Conservation (phyloP, 768 basidiomycete genomes). For the Coprinellus micaceus region DNA sequence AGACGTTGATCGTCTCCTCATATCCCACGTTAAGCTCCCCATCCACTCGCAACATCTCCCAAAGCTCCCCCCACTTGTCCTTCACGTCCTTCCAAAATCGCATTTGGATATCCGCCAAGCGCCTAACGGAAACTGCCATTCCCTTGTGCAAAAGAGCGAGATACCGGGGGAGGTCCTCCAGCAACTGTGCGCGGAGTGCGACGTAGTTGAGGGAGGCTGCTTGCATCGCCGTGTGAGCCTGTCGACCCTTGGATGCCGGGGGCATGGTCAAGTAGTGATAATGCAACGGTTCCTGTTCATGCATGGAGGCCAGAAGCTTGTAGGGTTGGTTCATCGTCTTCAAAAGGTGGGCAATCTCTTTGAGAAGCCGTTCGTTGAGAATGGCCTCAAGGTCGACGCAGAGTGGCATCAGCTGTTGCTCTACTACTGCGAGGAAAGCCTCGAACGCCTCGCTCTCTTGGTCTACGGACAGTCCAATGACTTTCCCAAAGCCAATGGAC, state of each 20-base stretch:
- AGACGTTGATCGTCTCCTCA: conserved; percentile 68
- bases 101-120: conserved; percentile 55
- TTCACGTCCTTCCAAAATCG: conserved; percentile 58
- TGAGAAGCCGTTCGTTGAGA: conserved; percentile 52
- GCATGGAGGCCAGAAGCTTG: conserved; percentile 68
- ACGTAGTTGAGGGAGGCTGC: conserved; percentile 76
- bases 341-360: conserved; percentile 54
- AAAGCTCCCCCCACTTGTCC: conserved; percentile 73
- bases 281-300: conserved; percentile 70
- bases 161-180: conserved; percentile 66
- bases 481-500: conserved; percentile 63
- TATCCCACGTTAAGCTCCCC: conserved; percentile 65
- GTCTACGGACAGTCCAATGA: conserved; percentile 56
- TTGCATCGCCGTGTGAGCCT: conserved; percentile 59
- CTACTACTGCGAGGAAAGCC: conserved; percentile 61
- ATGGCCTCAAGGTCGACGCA: conserved; percentile 49
- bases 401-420: conserved; percentile 49
- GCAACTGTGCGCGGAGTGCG: conserved; percentile 70
- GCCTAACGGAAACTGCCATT: conserved; percentile 45
- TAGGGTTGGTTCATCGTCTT: conserved; percentile 58
- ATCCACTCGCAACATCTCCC: conserved; percentile 76
- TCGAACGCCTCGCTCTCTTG: conserved; percentile 61
- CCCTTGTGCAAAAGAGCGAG: conserved; percentile 58
- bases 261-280: conserved; percentile 65
- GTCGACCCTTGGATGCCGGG: conserved; percentile 54